A percentile compares a stretch with the other conserved stretches of the same genome.
Evolutionary conservation across 805 yeast genomes (phyloP).

Genomic region (Metschnikowia noctiluminum): DNA sequence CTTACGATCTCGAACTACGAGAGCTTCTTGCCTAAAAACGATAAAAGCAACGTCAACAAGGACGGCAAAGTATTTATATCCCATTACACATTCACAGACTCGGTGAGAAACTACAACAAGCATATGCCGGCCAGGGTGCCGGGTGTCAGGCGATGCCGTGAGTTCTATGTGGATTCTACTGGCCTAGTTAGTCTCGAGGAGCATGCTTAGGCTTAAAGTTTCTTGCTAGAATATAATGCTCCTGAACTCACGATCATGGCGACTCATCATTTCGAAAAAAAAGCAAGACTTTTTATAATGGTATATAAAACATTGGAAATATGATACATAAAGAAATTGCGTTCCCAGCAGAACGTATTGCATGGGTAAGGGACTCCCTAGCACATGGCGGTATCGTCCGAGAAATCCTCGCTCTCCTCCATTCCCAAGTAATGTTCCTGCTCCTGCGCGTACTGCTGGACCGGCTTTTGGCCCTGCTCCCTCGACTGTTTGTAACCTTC

Average conservation of each 20-base stretch:
- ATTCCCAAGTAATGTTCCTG: slow-evolving; percentile 40
- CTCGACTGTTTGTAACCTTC: slow-evolving; percentile 25
- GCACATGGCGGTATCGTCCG: slow-evolving; percentile 14
- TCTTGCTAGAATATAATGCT: no score
- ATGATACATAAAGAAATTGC: background rate
- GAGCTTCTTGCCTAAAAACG: slow-evolving; percentile 10
- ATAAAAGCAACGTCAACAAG: slow-evolving; percentile 6
- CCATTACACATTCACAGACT: slow-evolving; percentile 8
- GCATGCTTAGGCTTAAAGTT: no score
- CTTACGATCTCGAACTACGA: slow-evolving; percentile 15
- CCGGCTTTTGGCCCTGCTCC: background rate
- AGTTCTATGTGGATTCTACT: slow-evolving; percentile 14
- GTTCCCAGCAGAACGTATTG: background rate
- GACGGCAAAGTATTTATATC: slow-evolving; percentile 14
- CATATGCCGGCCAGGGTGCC: background rate
- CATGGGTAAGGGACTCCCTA: background rate
- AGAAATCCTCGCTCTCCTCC: slow-evolving; percentile 24
- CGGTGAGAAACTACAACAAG: slow-evolving; percentile 9
- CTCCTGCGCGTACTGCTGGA: slow-evolving; percentile 25
- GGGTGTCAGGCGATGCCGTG: slow-evolving; percentile 10
- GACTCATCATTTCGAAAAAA: no score
- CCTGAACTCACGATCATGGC: no score
- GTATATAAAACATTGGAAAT: background rate
- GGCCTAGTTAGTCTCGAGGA: slow-evolving; percentile 14
- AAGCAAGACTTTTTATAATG: no score